Conservation (phyloP, 108 stramenopile species). For the Skeletonema tropicum region DNA sequence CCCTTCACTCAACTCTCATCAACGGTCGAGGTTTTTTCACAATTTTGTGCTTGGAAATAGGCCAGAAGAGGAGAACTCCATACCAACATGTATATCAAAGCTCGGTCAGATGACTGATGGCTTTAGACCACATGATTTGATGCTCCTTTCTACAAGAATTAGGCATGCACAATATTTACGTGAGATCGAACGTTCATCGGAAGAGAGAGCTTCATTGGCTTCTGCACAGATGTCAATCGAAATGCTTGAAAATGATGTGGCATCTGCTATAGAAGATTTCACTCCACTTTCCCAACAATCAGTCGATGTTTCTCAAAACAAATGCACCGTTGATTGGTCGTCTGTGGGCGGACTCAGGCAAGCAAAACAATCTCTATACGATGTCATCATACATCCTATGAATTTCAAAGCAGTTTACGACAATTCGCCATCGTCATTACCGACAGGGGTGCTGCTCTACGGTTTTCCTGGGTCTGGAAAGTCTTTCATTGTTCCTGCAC, state of each 20-base stretch:
- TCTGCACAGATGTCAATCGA: neutral
- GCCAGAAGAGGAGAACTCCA: neutral
- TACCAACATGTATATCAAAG: conserved; percentile 25
- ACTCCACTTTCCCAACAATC: conserved; percentile 52
- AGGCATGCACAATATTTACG: conserved; percentile 25
- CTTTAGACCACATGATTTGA: conserved; percentile 66
- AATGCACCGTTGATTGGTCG: conserved; percentile 48
- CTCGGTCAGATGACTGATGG: conserved; percentile 57
- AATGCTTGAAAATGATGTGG: conserved; percentile 33
- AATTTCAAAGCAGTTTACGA: conserved; percentile 71
- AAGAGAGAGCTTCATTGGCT: neutral
- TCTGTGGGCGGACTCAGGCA: conserved; percentile 78
- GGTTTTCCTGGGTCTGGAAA: conserved; percentile 86
- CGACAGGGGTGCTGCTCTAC: conserved; percentile 78
- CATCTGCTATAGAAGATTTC: conserved; percentile 35
- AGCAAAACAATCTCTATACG: conserved; percentile 66
- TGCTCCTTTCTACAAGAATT: conserved; percentile 53
- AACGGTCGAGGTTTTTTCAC: conserved; percentile 28
- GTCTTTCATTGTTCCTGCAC: conserved; percentile 83
- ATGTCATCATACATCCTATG: conserved; percentile 68
- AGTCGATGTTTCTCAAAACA: conserved; percentile 25
- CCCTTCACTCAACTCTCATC: conserved; percentile 36
- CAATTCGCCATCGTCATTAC: conserved; percentile 66
- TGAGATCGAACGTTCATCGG: conserved; percentile 14
- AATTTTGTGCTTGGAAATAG: conserved; percentile 4